A percentile compares a stretch with the other conserved stretches of the same genome.
Conservation (phyloP, 2,329 filamentous ascomycete species). For the Botrytis paeoniae region DNA sequence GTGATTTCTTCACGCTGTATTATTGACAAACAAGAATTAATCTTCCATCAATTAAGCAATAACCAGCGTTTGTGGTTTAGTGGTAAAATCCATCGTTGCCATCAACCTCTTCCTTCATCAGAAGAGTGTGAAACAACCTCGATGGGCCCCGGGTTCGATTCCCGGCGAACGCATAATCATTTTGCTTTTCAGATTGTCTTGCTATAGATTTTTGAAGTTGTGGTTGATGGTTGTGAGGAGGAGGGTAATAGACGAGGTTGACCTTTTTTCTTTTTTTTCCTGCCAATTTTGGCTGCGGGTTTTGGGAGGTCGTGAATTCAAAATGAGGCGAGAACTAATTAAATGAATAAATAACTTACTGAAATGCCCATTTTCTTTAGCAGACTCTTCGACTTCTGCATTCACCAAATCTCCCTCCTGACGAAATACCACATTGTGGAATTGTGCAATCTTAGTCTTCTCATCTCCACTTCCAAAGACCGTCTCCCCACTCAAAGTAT, state of each 20-base stretch:
- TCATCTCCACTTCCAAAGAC: slow-evolving; percentile 55
- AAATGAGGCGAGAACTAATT: slow-evolving; percentile 2
- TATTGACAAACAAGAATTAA: accelerated
- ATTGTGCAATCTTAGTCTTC: slow-evolving; percentile 59
- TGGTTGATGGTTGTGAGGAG: not conserved
- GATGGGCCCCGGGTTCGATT: slow-evolving; percentile 38
- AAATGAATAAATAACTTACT: slow-evolving; percentile 35
- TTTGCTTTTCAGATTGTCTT: slow-evolving; percentile 13
- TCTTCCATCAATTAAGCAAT: slow-evolving; percentile 17
- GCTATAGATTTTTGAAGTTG: not conserved
- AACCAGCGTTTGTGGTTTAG: slow-evolving; percentile 22
- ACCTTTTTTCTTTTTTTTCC: not conserved
- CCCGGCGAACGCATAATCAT: slow-evolving; percentile 31
- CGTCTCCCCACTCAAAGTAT: slow-evolving; percentile 73
- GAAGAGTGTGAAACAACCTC: slow-evolving; percentile 18
- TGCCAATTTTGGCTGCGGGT: not conserved
- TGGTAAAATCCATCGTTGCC: slow-evolving; percentile 23
- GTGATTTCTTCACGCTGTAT: not conserved
- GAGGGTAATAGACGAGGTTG: not conserved
- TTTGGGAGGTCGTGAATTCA: not conserved
- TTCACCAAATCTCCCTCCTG: slow-evolving; percentile 73
- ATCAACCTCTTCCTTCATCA: not conserved
- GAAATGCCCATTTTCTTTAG: slow-evolving; percentile 50
- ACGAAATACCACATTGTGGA: slow-evolving; percentile 87
- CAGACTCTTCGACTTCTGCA: slow-evolving; percentile 64